Conservation (phyloP, 2,329 filamentous ascomycete species). For the Colletotrichum lindemuthianum region DNA sequence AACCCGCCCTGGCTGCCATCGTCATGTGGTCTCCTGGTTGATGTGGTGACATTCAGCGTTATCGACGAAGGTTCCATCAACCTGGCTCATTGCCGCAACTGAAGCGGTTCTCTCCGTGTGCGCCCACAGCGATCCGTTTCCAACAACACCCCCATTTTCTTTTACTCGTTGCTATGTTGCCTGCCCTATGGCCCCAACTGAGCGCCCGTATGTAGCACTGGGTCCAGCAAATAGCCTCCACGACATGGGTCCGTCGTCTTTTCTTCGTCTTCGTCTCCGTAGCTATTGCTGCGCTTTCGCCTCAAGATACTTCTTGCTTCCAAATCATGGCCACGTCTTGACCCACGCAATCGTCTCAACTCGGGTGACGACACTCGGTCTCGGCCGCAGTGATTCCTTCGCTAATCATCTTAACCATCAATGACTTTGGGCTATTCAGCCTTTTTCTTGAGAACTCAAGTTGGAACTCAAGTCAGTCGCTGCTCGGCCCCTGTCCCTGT, state of each 20-base stretch:
- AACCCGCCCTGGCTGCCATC: neutral
- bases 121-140: conserved; percentile 22
- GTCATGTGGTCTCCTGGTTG: conserved; percentile 27
- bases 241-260: conserved; percentile 17
- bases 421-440: too few relatives aligned
- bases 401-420: neutral
- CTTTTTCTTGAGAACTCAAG: conserved; percentile 4
- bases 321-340: conserved; percentile 1
- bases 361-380: conserved; percentile 26
- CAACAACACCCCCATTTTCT: conserved; percentile 13
- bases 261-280: conserved; percentile 5
- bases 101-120: conserved; percentile 26
- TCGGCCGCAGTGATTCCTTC: neutral
- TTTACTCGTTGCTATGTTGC: conserved; percentile 16
- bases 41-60: conserved; percentile 31
- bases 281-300: neutral
- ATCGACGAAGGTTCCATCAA: conserved; percentile 22
- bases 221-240: conserved; percentile 32
- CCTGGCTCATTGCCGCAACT: conserved; percentile 14
- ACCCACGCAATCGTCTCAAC: conserved; percentile 32
- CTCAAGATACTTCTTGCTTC: conserved; percentile 5
- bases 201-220: conserved; percentile 17
- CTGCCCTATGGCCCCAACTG: conserved; percentile 26
- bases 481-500: conserved; percentile 18
- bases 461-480: conserved; percentile 8